A percentile compares a stretch with the other conserved stretches of the same genome.
Evolutionary conservation across 257 asterid species (phyloP).

Genomic region (Verbena officinalis): DNA sequence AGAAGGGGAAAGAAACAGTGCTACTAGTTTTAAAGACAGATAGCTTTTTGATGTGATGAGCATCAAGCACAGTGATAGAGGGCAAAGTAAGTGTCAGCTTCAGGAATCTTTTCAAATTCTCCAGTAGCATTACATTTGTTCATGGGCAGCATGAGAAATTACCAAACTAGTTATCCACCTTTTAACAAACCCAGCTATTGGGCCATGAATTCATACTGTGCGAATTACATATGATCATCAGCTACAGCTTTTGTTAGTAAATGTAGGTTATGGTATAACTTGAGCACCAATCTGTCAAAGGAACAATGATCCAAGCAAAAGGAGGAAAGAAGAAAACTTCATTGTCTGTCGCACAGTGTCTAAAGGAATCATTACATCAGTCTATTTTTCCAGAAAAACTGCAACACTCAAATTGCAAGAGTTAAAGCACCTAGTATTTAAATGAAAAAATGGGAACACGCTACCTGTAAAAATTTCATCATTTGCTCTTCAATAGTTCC

Average conservation of each 20-base stretch:
- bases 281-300: background rate
- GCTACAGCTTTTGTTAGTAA: background rate
- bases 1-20: background rate
- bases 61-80: background rate
- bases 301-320: constrained; percentile 14
- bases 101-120: background rate
- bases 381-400: constrained; percentile 2
- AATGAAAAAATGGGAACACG: constrained; percentile 8
- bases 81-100: background rate
- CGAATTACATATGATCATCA: background rate
- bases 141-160: constrained; percentile 17
- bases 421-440: constrained; percentile 12
- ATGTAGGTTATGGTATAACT: background rate
- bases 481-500: constrained; percentile 98
- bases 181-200: constrained; percentile 2
- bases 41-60: background rate
- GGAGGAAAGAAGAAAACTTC: background rate
- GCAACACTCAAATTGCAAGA: constrained; percentile 15
- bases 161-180: constrained; percentile 11
- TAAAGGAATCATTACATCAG: background rate
- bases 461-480: constrained; percentile 87
- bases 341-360: background rate
- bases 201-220: background rate
- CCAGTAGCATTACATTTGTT: background rate
- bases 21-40: background rate